Evolutionary conservation across 768 basidiomycete genomes (phyloP).

Genomic region (Melanogaster broomeanus): DNA sequence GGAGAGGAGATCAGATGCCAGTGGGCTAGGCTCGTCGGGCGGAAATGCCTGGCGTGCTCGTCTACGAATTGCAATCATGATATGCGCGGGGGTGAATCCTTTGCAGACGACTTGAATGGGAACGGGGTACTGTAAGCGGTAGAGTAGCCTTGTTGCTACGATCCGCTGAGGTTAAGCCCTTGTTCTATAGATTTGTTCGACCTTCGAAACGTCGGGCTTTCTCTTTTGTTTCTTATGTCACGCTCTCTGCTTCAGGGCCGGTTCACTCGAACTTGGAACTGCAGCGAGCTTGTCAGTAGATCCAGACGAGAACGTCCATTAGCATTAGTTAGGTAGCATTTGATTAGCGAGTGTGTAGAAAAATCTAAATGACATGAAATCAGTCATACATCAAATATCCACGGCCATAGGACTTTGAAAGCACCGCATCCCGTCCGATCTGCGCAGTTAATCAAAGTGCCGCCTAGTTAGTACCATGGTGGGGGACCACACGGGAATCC

Average conservation of each 20-base stretch:
- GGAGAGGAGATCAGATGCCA: no score
- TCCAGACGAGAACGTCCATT: no score
- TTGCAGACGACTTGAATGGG: constrained; percentile 79
- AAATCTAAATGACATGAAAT: constrained; percentile 22
- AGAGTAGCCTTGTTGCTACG: constrained; percentile 80
- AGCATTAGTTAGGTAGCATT: no score
- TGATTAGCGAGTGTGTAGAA: no score
- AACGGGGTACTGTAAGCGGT: constrained; percentile 76
- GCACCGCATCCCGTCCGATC: constrained; percentile 61
- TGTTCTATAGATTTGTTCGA: constrained; percentile 71
- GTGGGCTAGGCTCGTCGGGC: constrained; percentile 45
- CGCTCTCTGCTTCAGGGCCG: no score
- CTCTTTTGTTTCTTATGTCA: constrained; percentile 1
- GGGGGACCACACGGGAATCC: constrained; percentile 66
- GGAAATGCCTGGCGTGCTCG: constrained; percentile 48
- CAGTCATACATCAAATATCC: constrained; percentile 24
- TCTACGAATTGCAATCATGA: constrained; percentile 61
- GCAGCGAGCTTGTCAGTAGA: no score
- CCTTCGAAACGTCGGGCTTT: constrained; percentile 25
- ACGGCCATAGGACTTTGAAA: constrained; percentile 54
- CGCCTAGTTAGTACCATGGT: constrained; percentile 65
- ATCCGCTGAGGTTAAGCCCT: constrained; percentile 77
- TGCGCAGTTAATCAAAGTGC: constrained; percentile 65
- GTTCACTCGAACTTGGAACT: no score
- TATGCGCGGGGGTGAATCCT: constrained; percentile 74